These are phyloP conservation scores for Amorphotheca resinae DNA, from an alignment of 495 filamentous ascomycete genomes.

Conservation along the genomic window DNA sequence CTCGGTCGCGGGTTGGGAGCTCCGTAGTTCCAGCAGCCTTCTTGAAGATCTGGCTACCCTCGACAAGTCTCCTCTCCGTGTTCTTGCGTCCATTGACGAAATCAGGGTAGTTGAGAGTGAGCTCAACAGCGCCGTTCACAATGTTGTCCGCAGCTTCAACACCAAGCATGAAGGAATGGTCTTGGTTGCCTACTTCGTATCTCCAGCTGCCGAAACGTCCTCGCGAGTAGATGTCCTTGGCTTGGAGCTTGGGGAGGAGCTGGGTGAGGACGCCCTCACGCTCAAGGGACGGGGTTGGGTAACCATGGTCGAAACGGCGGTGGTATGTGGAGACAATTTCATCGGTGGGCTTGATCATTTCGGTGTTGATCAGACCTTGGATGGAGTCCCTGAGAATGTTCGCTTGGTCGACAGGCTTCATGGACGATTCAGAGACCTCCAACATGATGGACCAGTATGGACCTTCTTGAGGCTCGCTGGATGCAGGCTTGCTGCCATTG, in stretches of 20 bases:
- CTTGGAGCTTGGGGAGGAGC: constrained; percentile 84
- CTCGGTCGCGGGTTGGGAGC: constrained; percentile 26
- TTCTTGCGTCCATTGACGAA: constrained; percentile 91
- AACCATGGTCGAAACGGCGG: constrained; percentile 97
- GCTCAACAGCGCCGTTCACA: constrained; percentile 83
- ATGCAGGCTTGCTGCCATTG: constrained; percentile 65
- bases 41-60: constrained; percentile 36
- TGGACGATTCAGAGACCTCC: constrained; percentile 88
- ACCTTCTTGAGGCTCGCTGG: constrained; percentile 57
- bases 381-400: constrained; percentile 83
- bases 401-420: constrained; percentile 83
- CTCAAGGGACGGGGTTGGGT: constrained; percentile 91
- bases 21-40: constrained; percentile 21
- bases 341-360: constrained; percentile 79
- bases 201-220: constrained; percentile 97
- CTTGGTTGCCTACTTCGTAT: constrained; percentile 91
- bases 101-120: constrained; percentile 98
- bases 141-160: constrained; percentile 96
- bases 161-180: constrained; percentile 97
- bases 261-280: constrained; percentile 88
- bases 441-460: constrained; percentile 99
- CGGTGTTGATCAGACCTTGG: constrained; percentile 91
- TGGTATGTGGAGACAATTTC: constrained; percentile 99
- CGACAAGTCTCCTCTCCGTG: constrained; percentile 73
- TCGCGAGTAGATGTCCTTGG: constrained; percentile 83